Base-by-base conservation (phyloP, 2,329 filamentous ascomycete species). In the Acrodontium crateriforme region DNA sequence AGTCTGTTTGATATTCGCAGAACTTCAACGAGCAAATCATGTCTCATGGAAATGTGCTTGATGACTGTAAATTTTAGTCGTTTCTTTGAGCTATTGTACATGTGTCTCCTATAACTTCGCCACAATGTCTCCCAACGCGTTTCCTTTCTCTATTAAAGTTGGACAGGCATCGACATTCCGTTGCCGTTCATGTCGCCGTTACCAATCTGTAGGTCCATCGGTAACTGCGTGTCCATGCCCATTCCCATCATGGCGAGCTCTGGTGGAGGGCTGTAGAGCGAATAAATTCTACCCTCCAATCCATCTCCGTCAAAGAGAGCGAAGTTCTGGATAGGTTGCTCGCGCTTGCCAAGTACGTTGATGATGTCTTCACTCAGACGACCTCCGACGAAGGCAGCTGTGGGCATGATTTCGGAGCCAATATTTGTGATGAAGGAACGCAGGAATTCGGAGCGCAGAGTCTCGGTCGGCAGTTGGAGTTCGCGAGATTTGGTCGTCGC, bases 311-410 rank as follows among this genome's bases (percentile, higher is more conserved):
- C 84, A 46, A 95, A 93, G 12, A 95, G 63, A 27, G 93, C 69
- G 52, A 93, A 73, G 54, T 98, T 98, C 59, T 98, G 89, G 22
- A 98, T 78, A 1, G 89, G 89, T 54, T 94, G 89, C 58, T 95
- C 84, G 21, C 79, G 74, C 50, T 80, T 74, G 26, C 85, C 83
- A 5, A 95, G 69, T 17, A 94, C 85, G 46, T 95, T 95, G 58
- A 98, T 95, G 28, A 93, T 84, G 50, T 98, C 89, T 57, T 98
- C 89, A 1, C 87, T 83, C 10, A 98, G 67, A 52, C 85, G 74
- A 7, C 85, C 89, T 26, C 89, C 89, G 8, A 98, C 63, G 33
- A 93, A 82, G 2, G 89, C 85, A 0, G 81, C 77, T 6, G 92
- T 82, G 6, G 89, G 84, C 9, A 80, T 76, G 20, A 95, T 62